Conservation (phyloP, 352 stramenopile species). For the Globisporangium orthogonon region DNA sequence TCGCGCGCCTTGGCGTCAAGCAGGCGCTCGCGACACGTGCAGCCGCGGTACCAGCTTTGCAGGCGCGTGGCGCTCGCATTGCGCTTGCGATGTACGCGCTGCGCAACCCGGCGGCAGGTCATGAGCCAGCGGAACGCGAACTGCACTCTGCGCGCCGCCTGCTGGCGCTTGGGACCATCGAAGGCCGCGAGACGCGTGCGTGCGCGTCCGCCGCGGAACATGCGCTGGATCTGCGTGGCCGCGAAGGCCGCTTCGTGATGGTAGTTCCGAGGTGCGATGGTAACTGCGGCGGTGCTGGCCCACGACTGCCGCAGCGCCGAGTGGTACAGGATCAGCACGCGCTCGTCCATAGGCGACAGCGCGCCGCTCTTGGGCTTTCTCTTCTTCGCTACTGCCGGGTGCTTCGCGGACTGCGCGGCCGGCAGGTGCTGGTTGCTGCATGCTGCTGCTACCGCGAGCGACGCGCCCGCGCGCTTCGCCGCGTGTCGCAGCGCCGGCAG, state of each 20-base stretch:
- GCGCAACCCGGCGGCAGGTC: conserved; percentile 16
- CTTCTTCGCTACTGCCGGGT: neutral
- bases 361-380: neutral
- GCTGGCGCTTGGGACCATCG: conserved; percentile 31
- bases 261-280: conserved; percentile 15
- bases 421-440: neutral
- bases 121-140: conserved; percentile 27
- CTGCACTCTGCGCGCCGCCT: conserved; percentile 26
- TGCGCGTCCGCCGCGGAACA: conserved; percentile 28
- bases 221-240: conserved; percentile 50
- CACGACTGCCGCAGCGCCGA: conserved; percentile 39
- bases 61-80: conserved; percentile 20
- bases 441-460: neutral
- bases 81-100: conserved; percentile 17
- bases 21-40: conserved; percentile 21
- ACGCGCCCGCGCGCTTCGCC: neutral
- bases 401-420: neutral
- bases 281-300: neutral
- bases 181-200: conserved; percentile 27
- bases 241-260: conserved; percentile 50
- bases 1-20: conserved; percentile 16
- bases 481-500: neutral
- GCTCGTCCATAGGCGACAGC: conserved; percentile 42
- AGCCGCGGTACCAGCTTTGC: conserved; percentile 41
- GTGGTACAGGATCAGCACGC: conserved; percentile 55